Base-by-base conservation (phyloP, 768 basidiomycete species). In the Holtermannia corniformis region DNA sequence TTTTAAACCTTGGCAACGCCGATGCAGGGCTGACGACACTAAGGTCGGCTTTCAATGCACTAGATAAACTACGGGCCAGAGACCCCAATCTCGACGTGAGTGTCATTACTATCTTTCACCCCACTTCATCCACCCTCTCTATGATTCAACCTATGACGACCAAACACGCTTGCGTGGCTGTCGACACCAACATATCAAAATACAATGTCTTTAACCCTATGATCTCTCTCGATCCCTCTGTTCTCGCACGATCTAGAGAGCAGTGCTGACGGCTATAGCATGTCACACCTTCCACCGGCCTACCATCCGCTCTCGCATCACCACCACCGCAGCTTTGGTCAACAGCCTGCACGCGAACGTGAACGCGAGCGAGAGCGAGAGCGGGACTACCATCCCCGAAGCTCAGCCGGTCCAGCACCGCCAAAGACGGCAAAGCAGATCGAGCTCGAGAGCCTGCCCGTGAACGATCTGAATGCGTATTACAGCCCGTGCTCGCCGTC, bases 401-500 rank as follows among this genome's bases (percentile, higher is more conserved):
- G n/a, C n/a, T n/a, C n/a, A n/a, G n/a, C 32, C 32, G 32, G 32
- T 37, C 32, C 10, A 7, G 32, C 32, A 7, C 10, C 16, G 16
- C 32, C 32, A 7, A 53, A 37, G 21, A 16, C 27, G 11, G 52
- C 27, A 4, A 48, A 48, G 43, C 52, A 53, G 24, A 40, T 40
- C 10, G 45, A 53, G 43, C 20, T 47, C 10, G 45, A 53, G 44
- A 40, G 1, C 68, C 70, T 37, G 5, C 65, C 65, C 10, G 61
- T 60, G 50, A 64, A 69, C 52, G 51, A 60, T 23, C 45, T 47
- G 5, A 41, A 54, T 3, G 65, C 63, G 21, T 69, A 68, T 41
- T 62, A 65, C 41, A 47, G 51, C 13, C 62, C 57, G 4, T 45
- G 47, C 2, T 57, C 62, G 3, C 54, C 59, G 4, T 59, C 57